Conservation (phyloP, 2,329 filamentous ascomycete genomes). For the Epichloe sibirici region DNA sequence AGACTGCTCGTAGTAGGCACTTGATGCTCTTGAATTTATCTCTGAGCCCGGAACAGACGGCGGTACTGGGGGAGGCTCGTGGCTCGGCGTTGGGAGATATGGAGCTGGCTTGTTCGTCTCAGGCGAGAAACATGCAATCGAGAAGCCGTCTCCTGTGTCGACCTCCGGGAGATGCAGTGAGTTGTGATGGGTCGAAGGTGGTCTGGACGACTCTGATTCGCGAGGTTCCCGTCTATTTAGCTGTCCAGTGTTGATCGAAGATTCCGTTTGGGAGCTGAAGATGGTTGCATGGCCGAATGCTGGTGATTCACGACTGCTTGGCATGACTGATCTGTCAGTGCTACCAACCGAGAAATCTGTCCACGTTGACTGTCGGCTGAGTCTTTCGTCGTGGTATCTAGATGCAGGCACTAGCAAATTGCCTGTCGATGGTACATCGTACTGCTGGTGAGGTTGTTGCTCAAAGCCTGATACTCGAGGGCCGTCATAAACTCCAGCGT, state of each 20-base stretch:
- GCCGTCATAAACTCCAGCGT: conserved; percentile 18
- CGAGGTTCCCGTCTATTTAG: conserved; percentile 8
- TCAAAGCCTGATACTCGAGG: conserved; percentile 15
- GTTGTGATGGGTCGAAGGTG: conserved; percentile 14
- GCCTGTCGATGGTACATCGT: conserved; percentile 26
- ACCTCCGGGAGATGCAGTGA: conserved; percentile 36
- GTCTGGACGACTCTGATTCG: conserved; percentile 15
- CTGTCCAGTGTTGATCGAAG: background rate
- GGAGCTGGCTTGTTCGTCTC: conserved; percentile 17
- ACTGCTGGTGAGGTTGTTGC: conserved; percentile 10
- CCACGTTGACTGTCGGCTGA: conserved; percentile 46
- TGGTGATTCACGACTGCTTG: conserved; percentile 15
- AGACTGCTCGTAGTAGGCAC: conserved; percentile 26
- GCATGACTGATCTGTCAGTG: conserved; percentile 25
- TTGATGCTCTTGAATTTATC: conserved; percentile 29
- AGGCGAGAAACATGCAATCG: conserved; percentile 32
- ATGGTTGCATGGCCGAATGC: conserved; percentile 21
- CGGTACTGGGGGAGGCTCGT: conserved; percentile 42
- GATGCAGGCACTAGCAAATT: conserved; percentile 35
- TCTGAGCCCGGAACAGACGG: conserved; percentile 21
- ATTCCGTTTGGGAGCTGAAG: conserved; percentile 13
- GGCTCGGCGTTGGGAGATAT: conserved; percentile 30
- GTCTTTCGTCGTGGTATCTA: conserved; percentile 31
- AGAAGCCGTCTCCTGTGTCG: conserved; percentile 38
- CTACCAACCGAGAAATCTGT: conserved; percentile 48